A percentile compares a stretch with the other conserved stretches of the same genome.
phyloP scores from a whole-genome alignment of 495 filamentous ascomycete species.

The Aspergillus incahuasiensis region DNA sequence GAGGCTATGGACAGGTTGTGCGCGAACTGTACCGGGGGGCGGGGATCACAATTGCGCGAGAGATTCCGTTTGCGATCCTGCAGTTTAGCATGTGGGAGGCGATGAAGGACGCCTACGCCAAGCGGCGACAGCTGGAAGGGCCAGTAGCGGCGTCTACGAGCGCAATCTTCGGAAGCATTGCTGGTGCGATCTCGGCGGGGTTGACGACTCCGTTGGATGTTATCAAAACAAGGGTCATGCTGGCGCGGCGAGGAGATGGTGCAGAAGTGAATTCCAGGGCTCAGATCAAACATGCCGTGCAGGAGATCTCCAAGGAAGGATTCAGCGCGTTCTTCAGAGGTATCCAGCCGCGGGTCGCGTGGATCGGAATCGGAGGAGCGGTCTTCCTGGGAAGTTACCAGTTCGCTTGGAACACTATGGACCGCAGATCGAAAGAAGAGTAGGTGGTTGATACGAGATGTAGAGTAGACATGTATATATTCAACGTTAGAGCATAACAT shows the following conservation, averaged over 20 bases:
- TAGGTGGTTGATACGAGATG: conserved; percentile 1
- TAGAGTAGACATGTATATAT: conserved; percentile 13
- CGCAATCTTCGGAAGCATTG: conserved; percentile 76
- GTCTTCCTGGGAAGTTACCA: conserved; percentile 97
- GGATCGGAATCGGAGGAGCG: conserved; percentile 91
- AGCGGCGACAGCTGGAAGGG: conserved; percentile 24
- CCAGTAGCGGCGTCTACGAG: conserved; percentile 69
- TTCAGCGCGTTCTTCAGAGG: conserved; percentile 78
- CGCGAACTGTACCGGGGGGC: conserved; percentile 86
- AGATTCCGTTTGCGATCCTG: conserved; percentile 94
- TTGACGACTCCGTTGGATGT: conserved; percentile 93
- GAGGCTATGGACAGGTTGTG: conserved; percentile 57
- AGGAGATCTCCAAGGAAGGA: conserved; percentile 66
- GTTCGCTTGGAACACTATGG: conserved; percentile 73
- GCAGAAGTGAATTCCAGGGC: conserved; percentile 38
- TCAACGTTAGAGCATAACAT: neutral
- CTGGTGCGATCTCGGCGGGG: conserved; percentile 81
- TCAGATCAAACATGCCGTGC: conserved; percentile 54
- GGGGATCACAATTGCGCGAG: conserved; percentile 84
- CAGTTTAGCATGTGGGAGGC: conserved; percentile 98
- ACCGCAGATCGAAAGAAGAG: conserved; percentile 28
- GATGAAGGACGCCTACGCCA: conserved; percentile 61
- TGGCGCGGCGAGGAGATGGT: conserved; percentile 51
- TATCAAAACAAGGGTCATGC: conserved; percentile 94
- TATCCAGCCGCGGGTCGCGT: conserved; percentile 81